Evolutionary conservation across 1,284 basidiomycete genomes (phyloP), one percentile per base, ranked within the genome.

Genomic region (Pyrrhoderma lamaoense): DNA sequence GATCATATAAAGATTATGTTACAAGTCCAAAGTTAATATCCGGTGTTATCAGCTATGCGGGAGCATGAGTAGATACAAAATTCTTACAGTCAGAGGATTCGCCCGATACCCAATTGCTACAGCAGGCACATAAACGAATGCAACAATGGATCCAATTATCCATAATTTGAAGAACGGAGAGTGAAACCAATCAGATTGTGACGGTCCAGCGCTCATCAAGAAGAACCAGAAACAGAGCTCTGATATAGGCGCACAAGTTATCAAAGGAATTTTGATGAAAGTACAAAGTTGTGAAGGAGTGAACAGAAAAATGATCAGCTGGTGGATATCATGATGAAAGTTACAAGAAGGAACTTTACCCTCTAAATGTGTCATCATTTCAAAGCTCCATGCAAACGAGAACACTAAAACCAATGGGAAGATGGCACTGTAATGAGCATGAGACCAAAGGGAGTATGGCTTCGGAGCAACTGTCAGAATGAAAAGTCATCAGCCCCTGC

Each of bases 161-260:
- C 87, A 89, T 3, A 68, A 68, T 61, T 75, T 82, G 71, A 87
- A 89, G 58, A 86, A 86, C 27, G 68, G 54, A 58, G 77, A 85
- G n/a, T 68, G 67, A 68, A 89, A 89, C 86, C 86, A 89, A 59
- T 85, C 76, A 59, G 77, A 77, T 55, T 82, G 77, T 0, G 65
- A 64, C 0, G 79, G 72, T 9, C 74, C 70, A 1, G 82, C 70
- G 54, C 83, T 83, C 45, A 89, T 69, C 36, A 89, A 76, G 69
- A 87, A 89, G 14, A 87, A 67, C 85, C 86, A 89, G 63, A 89
- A 89, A 59, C 83, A 88, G 1, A 89, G 71, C 60, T 89, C 86
- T 85, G 54, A 11, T 9, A 47, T 18, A 36, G 35, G n/a, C n/a
- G n/a, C n/a, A n/a, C n/a, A n/a, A n/a, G n/a, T n/a, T n/a, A n/a